Conservation (phyloP, 164 flowering plant genomes). For the Kalanchoe fedtschenkoi region DNA sequence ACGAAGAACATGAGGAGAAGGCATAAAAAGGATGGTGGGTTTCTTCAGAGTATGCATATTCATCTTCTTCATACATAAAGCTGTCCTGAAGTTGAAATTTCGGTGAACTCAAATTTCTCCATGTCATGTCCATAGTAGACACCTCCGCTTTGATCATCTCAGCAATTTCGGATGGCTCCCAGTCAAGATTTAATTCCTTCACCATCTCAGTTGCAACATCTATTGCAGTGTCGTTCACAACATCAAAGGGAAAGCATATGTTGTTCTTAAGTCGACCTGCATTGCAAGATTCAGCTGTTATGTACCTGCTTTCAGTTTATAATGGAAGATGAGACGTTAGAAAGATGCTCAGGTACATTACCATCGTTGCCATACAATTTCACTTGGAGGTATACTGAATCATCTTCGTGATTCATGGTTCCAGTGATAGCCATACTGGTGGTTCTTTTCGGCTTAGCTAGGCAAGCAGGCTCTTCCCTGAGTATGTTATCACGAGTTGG, state of each 20-base stretch:
- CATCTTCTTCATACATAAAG: constrained; percentile 25
- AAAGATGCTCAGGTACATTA: constrained; percentile 7
- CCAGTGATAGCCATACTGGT: constrained; percentile 49
- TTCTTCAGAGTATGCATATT: constrained; percentile 20
- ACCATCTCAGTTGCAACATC: constrained; percentile 60
- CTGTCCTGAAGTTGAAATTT: constrained; percentile 27
- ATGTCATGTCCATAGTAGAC: constrained; percentile 30
- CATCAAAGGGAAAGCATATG: constrained; percentile 48
- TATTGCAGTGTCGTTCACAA: constrained; percentile 32
- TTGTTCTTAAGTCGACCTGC: constrained; percentile 38
- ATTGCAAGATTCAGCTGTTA: constrained; percentile 6
- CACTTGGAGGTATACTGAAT: constrained; percentile 39
- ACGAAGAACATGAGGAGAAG: constrained; percentile 37
- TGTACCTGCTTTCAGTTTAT: too few species aligned
- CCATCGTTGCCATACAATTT: constrained; percentile 45
- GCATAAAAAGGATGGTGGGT: constrained; percentile 32
- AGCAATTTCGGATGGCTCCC: constrained; percentile 47
- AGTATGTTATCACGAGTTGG: constrained; percentile 30
- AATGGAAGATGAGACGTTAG: neutral
- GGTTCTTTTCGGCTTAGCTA: constrained; percentile 17
- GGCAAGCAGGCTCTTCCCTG: constrained; percentile 20
- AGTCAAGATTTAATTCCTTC: constrained; percentile 41
- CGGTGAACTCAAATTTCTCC: neutral
- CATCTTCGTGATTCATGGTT: constrained; percentile 41
- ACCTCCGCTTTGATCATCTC: constrained; percentile 50